Conservation (phyloP, 352 stramenopile genomes). For the Pythium volutum region DNA sequence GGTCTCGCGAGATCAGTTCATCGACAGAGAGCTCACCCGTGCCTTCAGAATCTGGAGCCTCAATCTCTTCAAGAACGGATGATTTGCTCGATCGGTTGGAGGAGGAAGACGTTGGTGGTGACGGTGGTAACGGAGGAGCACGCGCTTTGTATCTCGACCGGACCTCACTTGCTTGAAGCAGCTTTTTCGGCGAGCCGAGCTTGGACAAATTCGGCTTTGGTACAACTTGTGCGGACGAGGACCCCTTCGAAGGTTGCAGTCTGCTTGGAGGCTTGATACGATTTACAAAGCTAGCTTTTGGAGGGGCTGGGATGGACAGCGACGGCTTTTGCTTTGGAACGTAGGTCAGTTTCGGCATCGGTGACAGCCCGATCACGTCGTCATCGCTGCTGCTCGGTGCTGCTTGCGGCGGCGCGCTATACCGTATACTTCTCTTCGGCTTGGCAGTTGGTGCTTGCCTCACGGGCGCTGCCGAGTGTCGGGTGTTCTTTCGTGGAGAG, state of each 20-base stretch:
- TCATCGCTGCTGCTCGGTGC: neutral
- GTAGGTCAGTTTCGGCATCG: constrained; percentile 49
- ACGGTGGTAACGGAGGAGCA: neutral
- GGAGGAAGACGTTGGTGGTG: constrained; percentile 2
- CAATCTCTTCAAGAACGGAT: constrained; percentile 27
- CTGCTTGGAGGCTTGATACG: neutral
- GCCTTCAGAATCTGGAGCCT: constrained; percentile 14
- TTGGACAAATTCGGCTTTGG: neutral
- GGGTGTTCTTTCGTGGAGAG: neutral
- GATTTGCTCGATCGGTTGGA: constrained; percentile 29
- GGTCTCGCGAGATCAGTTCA: constrained; percentile 44
- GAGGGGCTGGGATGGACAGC: constrained; percentile 12
- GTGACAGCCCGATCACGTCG: constrained; percentile 22
- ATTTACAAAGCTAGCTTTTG: neutral
- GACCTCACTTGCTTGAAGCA: too few relatives aligned
- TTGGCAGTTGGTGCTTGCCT: neutral
- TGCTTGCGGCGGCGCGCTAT: neutral
- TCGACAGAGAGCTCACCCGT: constrained; percentile 41
- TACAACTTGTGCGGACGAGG: too few relatives aligned
- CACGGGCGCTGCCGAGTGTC: neutral
- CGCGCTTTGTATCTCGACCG: neutral
- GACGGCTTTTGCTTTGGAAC: constrained; percentile 42
- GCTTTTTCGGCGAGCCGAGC: constrained; percentile 7
- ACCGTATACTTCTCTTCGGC: neutral
- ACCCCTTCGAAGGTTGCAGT: neutral